Evolutionary conservation across 176 grass and related monocot genomes (phyloP), one percentile per base, ranked within the genome.

Genomic region (Saccharum spontaneum): DNA sequence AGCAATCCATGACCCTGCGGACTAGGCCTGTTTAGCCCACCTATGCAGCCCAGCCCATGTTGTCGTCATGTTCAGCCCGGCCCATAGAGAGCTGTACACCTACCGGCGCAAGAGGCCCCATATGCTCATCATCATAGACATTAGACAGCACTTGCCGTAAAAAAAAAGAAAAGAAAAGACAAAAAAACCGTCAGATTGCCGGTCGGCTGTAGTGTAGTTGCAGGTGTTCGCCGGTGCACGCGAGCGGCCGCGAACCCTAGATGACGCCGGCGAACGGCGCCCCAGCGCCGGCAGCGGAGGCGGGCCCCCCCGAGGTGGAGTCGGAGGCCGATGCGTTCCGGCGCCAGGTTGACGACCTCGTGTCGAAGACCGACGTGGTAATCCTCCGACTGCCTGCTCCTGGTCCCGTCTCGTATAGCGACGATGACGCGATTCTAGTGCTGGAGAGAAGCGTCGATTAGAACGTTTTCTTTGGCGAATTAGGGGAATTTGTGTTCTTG

Each of bases 281-380:
- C 0, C 71, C 59, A 23, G 62, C 34, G 76, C 64, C 40, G 15
- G 50, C 18, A 77, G 12, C 38, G 14, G 71, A 14, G 64, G 3
- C 44, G 39, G 87, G 8, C 3, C 1, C 82, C 13, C 67, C 4
- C 8, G 67, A 69, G 60, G 62, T n/a, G 7, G 82, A 89, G 43
- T 44, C 63, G 14, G 70, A 71, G 60, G 87, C 73, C 49, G 88
- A 90, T 13, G 40, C 59, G 60, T 90, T 90, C 82, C 77, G 78
- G 67, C 78, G 73, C 54, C 85, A 81, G 88, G 69, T 87, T 68
- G 85, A 90, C 62, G 60, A 82, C 39, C 77, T 93, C 40, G 54
- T 78, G 72, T 90, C 61, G 73, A 87, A 85, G 88, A 82, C 88
- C 22, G 91, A 93, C 69, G 59, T 78, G 85, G 91, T 93, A 78